phyloP scores from a whole-genome alignment of 2,329 filamentous ascomycete genomes.

The Monosporascus sp. region DNA sequence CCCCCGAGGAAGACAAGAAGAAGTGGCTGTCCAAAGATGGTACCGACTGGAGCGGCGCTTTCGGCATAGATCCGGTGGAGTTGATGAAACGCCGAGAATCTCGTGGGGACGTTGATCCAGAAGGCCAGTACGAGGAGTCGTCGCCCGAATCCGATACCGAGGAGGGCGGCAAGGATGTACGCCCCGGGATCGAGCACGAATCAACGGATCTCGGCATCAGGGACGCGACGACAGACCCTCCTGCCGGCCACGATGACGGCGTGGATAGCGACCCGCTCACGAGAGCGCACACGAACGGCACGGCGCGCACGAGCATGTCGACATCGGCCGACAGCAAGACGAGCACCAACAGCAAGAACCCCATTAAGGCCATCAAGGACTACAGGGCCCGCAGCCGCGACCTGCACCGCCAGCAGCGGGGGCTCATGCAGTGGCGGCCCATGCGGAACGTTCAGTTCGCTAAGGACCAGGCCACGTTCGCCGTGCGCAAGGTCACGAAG shows the following conservation, averaged over 20 bases:
- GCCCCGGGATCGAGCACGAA: conserved; percentile 15
- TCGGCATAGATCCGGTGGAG: conserved; percentile 67
- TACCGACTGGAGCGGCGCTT: conserved; percentile 81
- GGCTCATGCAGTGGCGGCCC: conserved; percentile 92
- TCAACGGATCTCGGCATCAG: conserved; percentile 27
- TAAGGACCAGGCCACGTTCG: conserved; percentile 80
- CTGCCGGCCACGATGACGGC: neutral
- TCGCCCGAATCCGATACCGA: conserved; percentile 24
- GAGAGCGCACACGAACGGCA: conserved; percentile 11
- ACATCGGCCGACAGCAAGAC: conserved; percentile 8
- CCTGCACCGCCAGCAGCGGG: conserved; percentile 79
- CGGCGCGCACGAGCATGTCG: neutral
- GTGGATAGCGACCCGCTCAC: conserved; percentile 17
- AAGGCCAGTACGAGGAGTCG: conserved; percentile 31
- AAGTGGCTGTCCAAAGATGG: conserved; percentile 77
- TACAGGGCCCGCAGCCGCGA: conserved; percentile 65
- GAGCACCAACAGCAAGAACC: conserved; percentile 41
- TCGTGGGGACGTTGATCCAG: conserved; percentile 27
- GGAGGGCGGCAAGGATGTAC: conserved; percentile 28
- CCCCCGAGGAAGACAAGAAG: conserved; percentile 64
- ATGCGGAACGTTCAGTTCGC: conserved; percentile 81
- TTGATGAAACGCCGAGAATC: conserved; percentile 31
- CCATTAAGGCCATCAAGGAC: conserved; percentile 53
- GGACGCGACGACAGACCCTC: conserved; percentile 30
- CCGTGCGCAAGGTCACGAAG: conserved; percentile 68